Evolutionary conservation across 139 green algal genomes (phyloP), one percentile per base, ranked within the genome.

Genomic region (Nannochloris sp.): DNA sequence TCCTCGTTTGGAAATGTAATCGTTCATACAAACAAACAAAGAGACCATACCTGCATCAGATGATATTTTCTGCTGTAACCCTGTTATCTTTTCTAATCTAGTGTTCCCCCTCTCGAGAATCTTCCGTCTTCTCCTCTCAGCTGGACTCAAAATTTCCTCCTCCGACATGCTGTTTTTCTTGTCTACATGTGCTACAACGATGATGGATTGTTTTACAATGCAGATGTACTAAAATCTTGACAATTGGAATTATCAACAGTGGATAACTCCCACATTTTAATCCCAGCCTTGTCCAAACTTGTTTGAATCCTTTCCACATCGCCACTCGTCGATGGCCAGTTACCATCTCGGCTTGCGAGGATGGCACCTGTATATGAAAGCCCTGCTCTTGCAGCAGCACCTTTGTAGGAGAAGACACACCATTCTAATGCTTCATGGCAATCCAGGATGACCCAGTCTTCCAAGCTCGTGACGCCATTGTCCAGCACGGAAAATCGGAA

Each of bases 361-460:
- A 83, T 66, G 15, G 75, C 72, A 31, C 79, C 70, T 27, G 44
- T 63, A 67, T 82, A 78, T 19, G 55, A 58, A 5, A 63, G 43
- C 24, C 72, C 57, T 4, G 62, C 61, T 9, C 44, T n/a, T 15
- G 68, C 56, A 16, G 68, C 68, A 8, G 68, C 71, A 12, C 67
- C 61, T 4, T 16, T 44, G 31, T 74, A 78, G 48, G 72, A 73
- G 29, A 72, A 73, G 6, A 72, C 72, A 34, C 67, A 76, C 80
- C 79, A 96, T 0, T 68, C 75, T 5, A 96, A 66, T 49, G 85
- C 80, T 9, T 96, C 89, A 2, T 77, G 67, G 36, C 76, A 87
- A 69, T 97, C 88, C 64, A 95, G 67, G 54, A 97, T 91, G 36
- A 84, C 74, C 90, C 90, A 96, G 59, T 80, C 90, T 76, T 94